A percentile compares a stretch with the other conserved stretches of the same genome.
Conservation (phyloP, 495 filamentous ascomycete genomes). For the Aspergillus coremiiformis region DNA sequence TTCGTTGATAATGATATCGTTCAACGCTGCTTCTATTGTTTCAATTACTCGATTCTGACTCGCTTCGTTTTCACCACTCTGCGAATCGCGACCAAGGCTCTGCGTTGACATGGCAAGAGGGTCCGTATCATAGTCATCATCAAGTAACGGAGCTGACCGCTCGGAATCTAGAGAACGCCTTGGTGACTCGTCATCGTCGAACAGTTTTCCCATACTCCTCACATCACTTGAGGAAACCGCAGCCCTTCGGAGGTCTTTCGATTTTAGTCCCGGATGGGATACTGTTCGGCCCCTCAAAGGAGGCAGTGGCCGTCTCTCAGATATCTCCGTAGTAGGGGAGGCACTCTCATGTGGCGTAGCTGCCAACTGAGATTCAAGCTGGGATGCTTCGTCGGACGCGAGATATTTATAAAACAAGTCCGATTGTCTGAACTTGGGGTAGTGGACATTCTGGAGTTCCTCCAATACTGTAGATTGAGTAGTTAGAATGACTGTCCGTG, state of each 20-base stretch:
- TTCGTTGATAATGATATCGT: slow-evolving; percentile 82
- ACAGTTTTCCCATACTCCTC: slow-evolving; percentile 31
- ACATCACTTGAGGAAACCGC: slow-evolving; percentile 54
- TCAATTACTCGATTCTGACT: slow-evolving; percentile 60
- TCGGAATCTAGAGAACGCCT: slow-evolving; percentile 54
- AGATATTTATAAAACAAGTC: slow-evolving; percentile 94
- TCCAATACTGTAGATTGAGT: slow-evolving; percentile 79
- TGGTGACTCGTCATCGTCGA: slow-evolving; percentile 40
- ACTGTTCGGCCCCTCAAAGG: slow-evolving; percentile 34
- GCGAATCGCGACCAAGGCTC: slow-evolving; percentile 47
- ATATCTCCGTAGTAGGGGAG: slow-evolving; percentile 21
- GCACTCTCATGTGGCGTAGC: slow-evolving; percentile 18
- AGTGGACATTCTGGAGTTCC: slow-evolving; percentile 70
- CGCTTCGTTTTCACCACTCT: slow-evolving; percentile 38
- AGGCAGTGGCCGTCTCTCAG: slow-evolving; percentile 36
- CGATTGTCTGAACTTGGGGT: slow-evolving; percentile 80
- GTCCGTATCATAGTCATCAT: slow-evolving; percentile 61
- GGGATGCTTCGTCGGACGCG: slow-evolving; percentile 74
- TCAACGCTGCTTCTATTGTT: slow-evolving; percentile 91
- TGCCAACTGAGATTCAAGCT: slow-evolving; percentile 22
- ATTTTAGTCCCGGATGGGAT: slow-evolving; percentile 29
- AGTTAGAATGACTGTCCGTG: slow-evolving; percentile 70
- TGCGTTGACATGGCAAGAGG: slow-evolving; percentile 52
- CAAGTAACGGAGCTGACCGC: slow-evolving; percentile 50
- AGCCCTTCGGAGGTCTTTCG: slow-evolving; percentile 49